phyloP scores from a whole-genome alignment of 2,329 filamentous ascomycete species.

The Achaetomium macrosporum region DNA sequence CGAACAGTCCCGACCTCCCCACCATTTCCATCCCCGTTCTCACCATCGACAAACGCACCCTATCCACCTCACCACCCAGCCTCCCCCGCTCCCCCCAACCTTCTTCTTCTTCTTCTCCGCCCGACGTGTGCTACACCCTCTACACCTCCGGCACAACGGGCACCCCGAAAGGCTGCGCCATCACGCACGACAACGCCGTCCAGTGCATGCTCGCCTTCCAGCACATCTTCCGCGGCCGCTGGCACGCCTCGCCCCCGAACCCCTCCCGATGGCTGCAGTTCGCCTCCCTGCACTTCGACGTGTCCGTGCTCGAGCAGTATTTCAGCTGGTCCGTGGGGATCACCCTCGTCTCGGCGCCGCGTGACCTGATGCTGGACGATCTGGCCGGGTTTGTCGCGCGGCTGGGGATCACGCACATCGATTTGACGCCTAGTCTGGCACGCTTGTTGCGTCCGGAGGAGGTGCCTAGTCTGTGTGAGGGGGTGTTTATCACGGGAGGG shows the following conservation, averaged over 20 bases:
- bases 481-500: slow-evolving; percentile 90
- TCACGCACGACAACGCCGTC: slow-evolving; percentile 82
- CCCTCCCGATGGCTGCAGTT: slow-evolving; percentile 87
- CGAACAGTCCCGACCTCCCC: slow-evolving; percentile 24
- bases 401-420: slow-evolving; percentile 79
- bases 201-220: slow-evolving; percentile 88
- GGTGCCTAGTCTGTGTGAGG: slow-evolving; percentile 70
- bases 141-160: slow-evolving; percentile 88
- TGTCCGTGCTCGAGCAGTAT: slow-evolving; percentile 88
- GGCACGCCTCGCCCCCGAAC: slow-evolving; percentile 50
- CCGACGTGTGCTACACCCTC: slow-evolving; percentile 69
- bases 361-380: slow-evolving; percentile 82
- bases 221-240: slow-evolving; percentile 67
- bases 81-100: slow-evolving; percentile 30
- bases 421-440: slow-evolving; percentile 83
- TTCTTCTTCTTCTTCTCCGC: no score
- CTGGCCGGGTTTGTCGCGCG: slow-evolving; percentile 65
- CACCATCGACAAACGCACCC: slow-evolving; percentile 26
- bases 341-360: slow-evolving; percentile 71
- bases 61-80: slow-evolving; percentile 24
- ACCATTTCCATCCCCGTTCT: slow-evolving; percentile 31
- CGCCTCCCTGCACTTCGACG: slow-evolving; percentile 90
- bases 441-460: slow-evolving; percentile 71
- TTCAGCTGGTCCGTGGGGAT: slow-evolving; percentile 94
- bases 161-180: slow-evolving; percentile 78